A percentile compares a stretch with the other conserved stretches of the same genome.
Evolutionary conservation across 2,329 filamentous ascomycete genomes (phyloP).

Genomic region (Penicillium sclerotigenum): DNA sequence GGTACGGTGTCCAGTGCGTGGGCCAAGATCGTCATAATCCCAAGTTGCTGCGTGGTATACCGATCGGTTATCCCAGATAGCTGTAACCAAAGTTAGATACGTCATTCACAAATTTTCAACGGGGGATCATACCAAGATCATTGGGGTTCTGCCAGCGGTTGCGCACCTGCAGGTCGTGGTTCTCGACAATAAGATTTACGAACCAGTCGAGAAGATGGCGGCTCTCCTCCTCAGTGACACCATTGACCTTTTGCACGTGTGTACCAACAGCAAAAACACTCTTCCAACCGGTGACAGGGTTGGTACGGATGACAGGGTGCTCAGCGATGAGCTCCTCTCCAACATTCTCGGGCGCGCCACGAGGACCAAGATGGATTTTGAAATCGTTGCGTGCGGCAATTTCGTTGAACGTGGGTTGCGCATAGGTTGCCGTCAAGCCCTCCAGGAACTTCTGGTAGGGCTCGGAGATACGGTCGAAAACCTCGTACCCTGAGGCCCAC

Average conservation of each 20-base stretch:
- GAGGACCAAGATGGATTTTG: slow-evolving; percentile 26
- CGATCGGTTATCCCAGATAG: slow-evolving; percentile 54
- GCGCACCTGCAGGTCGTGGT: slow-evolving; percentile 44
- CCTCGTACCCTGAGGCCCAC: slow-evolving; percentile 45
- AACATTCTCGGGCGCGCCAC: slow-evolving; percentile 57
- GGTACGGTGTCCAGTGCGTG: slow-evolving; percentile 50
- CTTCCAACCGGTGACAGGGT: slow-evolving; percentile 46
- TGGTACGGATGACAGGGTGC: slow-evolving; percentile 51
- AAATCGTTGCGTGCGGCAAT: slow-evolving; percentile 30
- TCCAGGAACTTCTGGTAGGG: slow-evolving; percentile 41
- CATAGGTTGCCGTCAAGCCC: slow-evolving; percentile 37
- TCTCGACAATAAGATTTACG: slow-evolving; percentile 38
- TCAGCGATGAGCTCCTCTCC: slow-evolving; percentile 51
- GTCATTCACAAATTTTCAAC: neutral
- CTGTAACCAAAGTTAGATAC: neutral
- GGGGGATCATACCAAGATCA: slow-evolving; percentile 38
- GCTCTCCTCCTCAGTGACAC: slow-evolving; percentile 33
- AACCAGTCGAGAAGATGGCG: slow-evolving; percentile 35
- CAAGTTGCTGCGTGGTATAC: slow-evolving; percentile 55
- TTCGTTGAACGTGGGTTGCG: slow-evolving; percentile 30
- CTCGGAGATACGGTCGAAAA: slow-evolving; percentile 41
- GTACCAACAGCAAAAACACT: slow-evolving; percentile 35
- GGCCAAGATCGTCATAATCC: slow-evolving; percentile 50
- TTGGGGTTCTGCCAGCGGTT: slow-evolving; percentile 37
- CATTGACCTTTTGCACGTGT: slow-evolving; percentile 34